Evolutionary conservation across 2,329 filamentous ascomycete genomes (phyloP), one percentile per base, ranked within the genome.

Genomic region (Tolypocladium amazonense): DNA sequence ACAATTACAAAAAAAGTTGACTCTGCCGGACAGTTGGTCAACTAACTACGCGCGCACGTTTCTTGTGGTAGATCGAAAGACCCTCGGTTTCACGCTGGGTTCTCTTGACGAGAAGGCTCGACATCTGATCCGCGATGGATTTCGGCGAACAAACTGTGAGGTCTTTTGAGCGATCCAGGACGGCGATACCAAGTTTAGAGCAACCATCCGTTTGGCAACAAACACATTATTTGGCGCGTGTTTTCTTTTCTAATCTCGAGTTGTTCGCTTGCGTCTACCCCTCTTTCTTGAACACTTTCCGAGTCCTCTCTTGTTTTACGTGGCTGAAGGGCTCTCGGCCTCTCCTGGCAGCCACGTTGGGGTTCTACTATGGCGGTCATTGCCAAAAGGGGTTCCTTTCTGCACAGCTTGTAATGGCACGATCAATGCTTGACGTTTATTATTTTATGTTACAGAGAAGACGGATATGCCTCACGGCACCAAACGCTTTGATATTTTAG

Each of bases 381-480:
- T 50, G 27, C 45, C 43, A 27, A 15, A 18, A n/a, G 23, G 54
- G 33, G 54, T 30, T 30, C 37, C 61, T 59, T 55, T 47, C 56
- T 14, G 60, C 60, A 58, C 57, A 56, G 43, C 30, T 52, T 60
- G 56, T 56, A 60, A 57, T 53, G 56, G 56, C 43, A 33, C 27
- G 56, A 56, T 41, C 35, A 52, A 56, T 56, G 30, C 57, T 56
- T 62, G 45, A 56, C 58, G 25, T 37, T 56, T 41, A n/a, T 20
- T 23, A 59, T 64, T 58, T 63, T 65, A 56, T 62, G 62, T 66
- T 68, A 64, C 65, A 69, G 68, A 67, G 67, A 73, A 73, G 71
- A 74, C 66, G 70, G 70, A 68, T 68, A 69, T 64, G 72, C 72
- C 72, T 74, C 72, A 70, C 72, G 72, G 72, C 72, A 71, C 64